These are phyloP conservation scores for Epichloe gansuensis DNA, from an alignment of 2,329 filamentous ascomycete genomes.

Conservation along the genomic window DNA sequence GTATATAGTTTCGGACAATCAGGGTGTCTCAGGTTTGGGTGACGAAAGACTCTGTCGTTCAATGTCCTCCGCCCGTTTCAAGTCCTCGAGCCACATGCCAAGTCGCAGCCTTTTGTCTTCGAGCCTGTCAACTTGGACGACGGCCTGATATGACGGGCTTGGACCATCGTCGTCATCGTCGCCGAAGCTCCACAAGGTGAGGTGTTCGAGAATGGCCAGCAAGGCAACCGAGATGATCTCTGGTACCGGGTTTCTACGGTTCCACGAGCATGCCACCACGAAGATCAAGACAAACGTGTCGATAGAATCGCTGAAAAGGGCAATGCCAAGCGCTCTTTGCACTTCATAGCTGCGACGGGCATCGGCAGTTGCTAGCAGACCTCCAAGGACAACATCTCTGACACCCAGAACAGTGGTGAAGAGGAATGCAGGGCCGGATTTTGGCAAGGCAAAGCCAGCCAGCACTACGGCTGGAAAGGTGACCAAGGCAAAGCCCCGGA, in stretches of 20 bases:
- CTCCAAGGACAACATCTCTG: constrained; percentile 19
- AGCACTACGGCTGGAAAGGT: constrained; percentile 17
- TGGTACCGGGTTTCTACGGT: constrained; percentile 16
- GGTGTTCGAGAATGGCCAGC: constrained; percentile 19
- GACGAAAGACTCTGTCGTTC: background rate
- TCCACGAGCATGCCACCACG: constrained; percentile 18
- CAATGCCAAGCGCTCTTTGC: constrained; percentile 17
- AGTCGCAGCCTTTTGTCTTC: constrained; percentile 19
- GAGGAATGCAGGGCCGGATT: constrained; percentile 15
- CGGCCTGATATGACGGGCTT: constrained; percentile 6
- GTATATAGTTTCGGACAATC: background rate
- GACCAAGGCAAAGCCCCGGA: constrained; percentile 18
- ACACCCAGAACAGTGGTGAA: constrained; percentile 20
- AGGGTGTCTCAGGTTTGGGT: background rate
- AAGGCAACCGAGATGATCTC: constrained; percentile 18
- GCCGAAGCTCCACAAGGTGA: constrained; percentile 21
- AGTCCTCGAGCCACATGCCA: constrained; percentile 20
- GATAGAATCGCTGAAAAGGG: constrained; percentile 20
- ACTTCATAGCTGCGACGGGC: constrained; percentile 12
- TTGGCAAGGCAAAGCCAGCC: constrained; percentile 17
- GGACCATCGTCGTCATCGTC: constrained; percentile 13
- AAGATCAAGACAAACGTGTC: constrained; percentile 23
- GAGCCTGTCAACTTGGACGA: constrained; percentile 4
- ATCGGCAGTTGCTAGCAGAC: constrained; percentile 17
- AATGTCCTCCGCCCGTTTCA: constrained; percentile 8